These are phyloP conservation scores for Daldinia childiae DNA, from an alignment of 495 filamentous ascomycete genomes.

Conservation along the genomic window DNA sequence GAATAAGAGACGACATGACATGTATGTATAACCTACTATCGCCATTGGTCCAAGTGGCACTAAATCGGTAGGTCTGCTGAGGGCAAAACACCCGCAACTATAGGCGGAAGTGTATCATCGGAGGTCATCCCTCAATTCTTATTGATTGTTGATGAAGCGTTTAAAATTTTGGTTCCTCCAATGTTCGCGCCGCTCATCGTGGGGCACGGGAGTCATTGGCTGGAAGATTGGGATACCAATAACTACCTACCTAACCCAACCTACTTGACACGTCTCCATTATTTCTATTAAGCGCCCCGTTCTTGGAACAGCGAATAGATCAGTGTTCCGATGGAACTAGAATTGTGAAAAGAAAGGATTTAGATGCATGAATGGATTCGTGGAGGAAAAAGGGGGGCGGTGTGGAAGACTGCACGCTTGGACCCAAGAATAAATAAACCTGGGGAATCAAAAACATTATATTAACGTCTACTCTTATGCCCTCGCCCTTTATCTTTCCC, in stretches of 20 bases:
- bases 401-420: constrained; percentile 30
- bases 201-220: constrained; percentile 33
- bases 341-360: constrained; percentile 8
- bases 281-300: neutral
- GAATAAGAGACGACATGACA: neutral
- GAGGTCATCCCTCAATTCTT: neutral
- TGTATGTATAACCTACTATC: neutral
- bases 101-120: neutral
- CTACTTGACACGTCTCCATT: neutral
- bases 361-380: constrained; percentile 18
- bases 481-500: neutral
- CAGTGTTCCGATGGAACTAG: neutral
- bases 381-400: constrained; percentile 22
- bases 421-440: constrained; percentile 17
- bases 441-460: constrained; percentile 22
- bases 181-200: constrained; percentile 29
- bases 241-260: neutral
- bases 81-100: neutral
- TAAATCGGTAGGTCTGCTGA: constrained; percentile 6
- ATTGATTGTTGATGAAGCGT: constrained; percentile 24
- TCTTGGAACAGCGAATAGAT: neutral
- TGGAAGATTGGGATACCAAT: constrained; percentile 4
- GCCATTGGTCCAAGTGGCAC: constrained; percentile 22
- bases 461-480: constrained; percentile 23
- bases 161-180: constrained; percentile 30